These are phyloP conservation scores for Picochlorum sp. DNA, from an alignment of 139 green algal species.

Conservation along the genomic window DNA sequence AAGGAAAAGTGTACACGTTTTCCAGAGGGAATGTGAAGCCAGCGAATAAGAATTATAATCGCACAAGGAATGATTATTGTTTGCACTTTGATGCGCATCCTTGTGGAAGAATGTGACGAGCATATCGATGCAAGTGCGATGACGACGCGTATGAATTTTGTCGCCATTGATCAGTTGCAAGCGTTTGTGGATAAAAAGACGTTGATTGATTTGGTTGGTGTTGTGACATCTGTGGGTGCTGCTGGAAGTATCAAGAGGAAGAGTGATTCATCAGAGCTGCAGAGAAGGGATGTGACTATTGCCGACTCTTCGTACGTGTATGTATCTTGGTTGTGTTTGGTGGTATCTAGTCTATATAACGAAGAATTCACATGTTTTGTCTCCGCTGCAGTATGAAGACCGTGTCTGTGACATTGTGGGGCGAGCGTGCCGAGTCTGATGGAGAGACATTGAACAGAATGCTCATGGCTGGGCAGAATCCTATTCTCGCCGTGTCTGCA, in stretches of 20 bases:
- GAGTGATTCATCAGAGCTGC: constrained; percentile 62
- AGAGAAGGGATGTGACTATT: constrained; percentile 58
- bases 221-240: constrained; percentile 47
- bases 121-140: constrained; percentile 53
- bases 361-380: no score
- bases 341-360: no score
- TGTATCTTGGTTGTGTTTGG: no score
- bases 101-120: constrained; percentile 18
- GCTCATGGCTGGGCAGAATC: constrained; percentile 9
- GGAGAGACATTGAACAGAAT: constrained; percentile 37
- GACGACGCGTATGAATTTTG: constrained; percentile 46
- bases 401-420: constrained; percentile 71
- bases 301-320: constrained; percentile 32
- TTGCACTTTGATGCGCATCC: constrained; percentile 52
- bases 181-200: constrained; percentile 52
- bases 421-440: constrained; percentile 25
- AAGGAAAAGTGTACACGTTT: constrained; percentile 42
- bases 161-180: constrained; percentile 56
- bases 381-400: constrained; percentile 41
- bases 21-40: constrained; percentile 45
- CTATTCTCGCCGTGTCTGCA: constrained; percentile 35
- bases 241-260: constrained; percentile 74
- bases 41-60: constrained; percentile 67
- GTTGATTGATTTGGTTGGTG: constrained; percentile 63
- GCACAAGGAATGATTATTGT: constrained; percentile 65